phyloP scores from a whole-genome alignment of 1,139 yeast species.

The Taphrina wiesneri region DNA sequence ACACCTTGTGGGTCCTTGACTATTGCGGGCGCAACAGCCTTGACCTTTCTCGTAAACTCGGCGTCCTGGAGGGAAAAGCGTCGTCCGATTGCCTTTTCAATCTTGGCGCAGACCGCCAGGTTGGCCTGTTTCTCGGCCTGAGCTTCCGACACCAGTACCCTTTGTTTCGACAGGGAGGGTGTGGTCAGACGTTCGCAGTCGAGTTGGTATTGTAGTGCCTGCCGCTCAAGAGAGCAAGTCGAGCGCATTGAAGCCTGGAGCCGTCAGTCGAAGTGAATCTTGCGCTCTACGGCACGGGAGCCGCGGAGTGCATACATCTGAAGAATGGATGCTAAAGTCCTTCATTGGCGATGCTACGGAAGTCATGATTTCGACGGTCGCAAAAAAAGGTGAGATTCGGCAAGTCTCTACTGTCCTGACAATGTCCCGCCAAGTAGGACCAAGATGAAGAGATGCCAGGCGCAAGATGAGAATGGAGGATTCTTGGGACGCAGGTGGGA shows the following conservation, averaged over 20 bases:
- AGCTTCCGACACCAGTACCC: conserved; percentile 1
- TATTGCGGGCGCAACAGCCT: background rate
- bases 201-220: conserved; percentile 21
- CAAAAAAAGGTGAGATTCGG: too few species aligned
- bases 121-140: conserved; percentile 23
- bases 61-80: conserved; percentile 28
- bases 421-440: too few species aligned
- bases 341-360: conserved; percentile 11
- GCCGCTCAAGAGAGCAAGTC: conserved; percentile 23
- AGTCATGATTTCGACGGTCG: conserved; percentile 3
- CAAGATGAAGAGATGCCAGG: too few species aligned
- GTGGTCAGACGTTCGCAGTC: conserved; percentile 17
- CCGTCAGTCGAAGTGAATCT: background rate
- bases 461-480: too few species aligned
- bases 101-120: conserved; percentile 27
- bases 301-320: conserved; percentile 6
- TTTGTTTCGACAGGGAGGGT: conserved; percentile 15
- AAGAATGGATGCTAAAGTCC: conserved; percentile 24
- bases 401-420: too few species aligned
- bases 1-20: background rate
- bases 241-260: conserved; percentile 4
- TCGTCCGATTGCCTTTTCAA: conserved; percentile 27
- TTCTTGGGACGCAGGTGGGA: too few species aligned
- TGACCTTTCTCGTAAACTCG: conserved; percentile 16
- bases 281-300: background rate